phyloP scores from a whole-genome alignment of 176 grass and related monocot species.

The Canna indica region DNA sequence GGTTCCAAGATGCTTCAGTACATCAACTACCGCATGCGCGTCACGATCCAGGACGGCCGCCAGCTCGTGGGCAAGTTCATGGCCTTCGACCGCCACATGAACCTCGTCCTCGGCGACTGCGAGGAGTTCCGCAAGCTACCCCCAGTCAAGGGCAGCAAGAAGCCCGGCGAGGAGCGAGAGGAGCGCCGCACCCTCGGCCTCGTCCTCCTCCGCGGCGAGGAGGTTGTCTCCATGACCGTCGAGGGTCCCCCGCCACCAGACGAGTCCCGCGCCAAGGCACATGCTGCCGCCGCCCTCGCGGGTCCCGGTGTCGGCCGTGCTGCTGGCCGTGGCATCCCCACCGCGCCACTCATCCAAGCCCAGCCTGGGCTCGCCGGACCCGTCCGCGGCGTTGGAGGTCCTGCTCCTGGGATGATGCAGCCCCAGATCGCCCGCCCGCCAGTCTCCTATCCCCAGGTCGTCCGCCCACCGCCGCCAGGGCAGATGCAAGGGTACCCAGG shows the following conservation, averaged over 20 bases:
- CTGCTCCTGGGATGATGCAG: conserved; percentile 91
- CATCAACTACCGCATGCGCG: conserved; percentile 97
- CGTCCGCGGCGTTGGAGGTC: conserved; percentile 64
- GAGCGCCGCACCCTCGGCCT: conserved; percentile 94
- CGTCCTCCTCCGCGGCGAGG: conserved; percentile 83
- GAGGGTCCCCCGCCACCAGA: conserved; percentile 92
- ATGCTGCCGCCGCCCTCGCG: conserved; percentile 34
- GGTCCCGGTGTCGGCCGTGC: conserved; percentile 68
- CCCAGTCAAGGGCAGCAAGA: conserved; percentile 61
- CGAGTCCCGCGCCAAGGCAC: conserved; percentile 77
- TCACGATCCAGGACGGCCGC: conserved; percentile 93
- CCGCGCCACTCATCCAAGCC: conserved; percentile 73
- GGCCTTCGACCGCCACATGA: conserved; percentile 99
- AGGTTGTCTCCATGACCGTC: conserved; percentile 95
- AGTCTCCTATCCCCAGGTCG: conserved; percentile 73
- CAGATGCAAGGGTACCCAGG: conserved; percentile 19
- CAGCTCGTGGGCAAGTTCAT: conserved; percentile 98
- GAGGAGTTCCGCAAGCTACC: conserved; percentile 98
- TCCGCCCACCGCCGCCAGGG: conserved; percentile 26
- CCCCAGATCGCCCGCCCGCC: conserved; percentile 84
- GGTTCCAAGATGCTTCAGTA: conserved; percentile 99
- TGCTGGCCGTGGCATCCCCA: conserved; percentile 55
- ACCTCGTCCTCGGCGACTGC: conserved; percentile 95
- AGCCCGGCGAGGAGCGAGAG: conserved; percentile 55
- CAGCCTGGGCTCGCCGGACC: conserved; percentile 77